Evolutionary conservation across 2,329 filamentous ascomycete genomes (phyloP).

Genomic region (Fusarium sp.): DNA sequence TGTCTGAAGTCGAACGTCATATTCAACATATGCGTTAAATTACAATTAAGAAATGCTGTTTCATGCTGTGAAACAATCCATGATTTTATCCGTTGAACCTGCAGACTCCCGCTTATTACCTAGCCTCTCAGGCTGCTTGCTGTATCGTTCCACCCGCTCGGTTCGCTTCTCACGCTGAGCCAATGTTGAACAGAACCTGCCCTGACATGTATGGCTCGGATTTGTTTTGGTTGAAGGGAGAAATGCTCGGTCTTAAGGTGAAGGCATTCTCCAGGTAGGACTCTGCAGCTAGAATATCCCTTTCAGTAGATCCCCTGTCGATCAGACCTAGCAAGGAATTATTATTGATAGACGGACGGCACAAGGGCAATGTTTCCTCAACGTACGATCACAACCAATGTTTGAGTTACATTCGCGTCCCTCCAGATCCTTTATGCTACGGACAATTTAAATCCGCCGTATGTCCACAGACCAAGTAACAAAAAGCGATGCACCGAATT

Average conservation of each 20-base stretch:
- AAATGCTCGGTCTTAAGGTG: background rate
- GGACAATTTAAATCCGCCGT: background rate
- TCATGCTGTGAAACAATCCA: background rate
- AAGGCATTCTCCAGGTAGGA: background rate
- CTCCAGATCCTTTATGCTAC: background rate
- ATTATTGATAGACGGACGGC: background rate
- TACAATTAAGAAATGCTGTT: background rate
- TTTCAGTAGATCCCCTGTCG: slow-evolving; percentile 27
- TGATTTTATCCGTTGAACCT: background rate
- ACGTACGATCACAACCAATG: background rate
- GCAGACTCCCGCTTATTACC: background rate
- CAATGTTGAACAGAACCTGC: too few species aligned
- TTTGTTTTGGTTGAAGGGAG: background rate
- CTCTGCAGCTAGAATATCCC: background rate
- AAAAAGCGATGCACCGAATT: slow-evolving; percentile 22
- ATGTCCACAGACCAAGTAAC: background rate
- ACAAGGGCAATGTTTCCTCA: slow-evolving; percentile 9
- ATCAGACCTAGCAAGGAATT: slow-evolving; percentile 23
- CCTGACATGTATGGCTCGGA: background rate
- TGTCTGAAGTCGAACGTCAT: background rate
- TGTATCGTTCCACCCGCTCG: background rate
- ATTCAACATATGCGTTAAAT: background rate
- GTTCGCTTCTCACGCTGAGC: background rate
- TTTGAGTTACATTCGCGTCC: slow-evolving; percentile 11
- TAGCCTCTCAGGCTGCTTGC: background rate